Conservation (phyloP, 2,329 filamentous ascomycete species). For the Hymenotorrendiella dingleyae region DNA sequence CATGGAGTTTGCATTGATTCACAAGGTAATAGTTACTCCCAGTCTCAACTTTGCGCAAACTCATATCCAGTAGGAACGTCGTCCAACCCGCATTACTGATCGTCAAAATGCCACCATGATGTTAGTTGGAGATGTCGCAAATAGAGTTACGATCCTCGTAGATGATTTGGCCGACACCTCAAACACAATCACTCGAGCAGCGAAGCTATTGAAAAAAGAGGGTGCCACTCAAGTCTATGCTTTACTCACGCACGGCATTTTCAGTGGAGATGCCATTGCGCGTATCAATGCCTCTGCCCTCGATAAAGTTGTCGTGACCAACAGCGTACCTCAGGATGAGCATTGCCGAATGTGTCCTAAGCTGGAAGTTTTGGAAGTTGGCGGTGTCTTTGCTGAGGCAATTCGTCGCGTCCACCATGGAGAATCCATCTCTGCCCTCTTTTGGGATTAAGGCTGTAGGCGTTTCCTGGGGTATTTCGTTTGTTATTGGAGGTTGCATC, state of each 20-base stretch:
- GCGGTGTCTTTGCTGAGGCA: slow-evolving; percentile 87
- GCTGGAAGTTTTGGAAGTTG: slow-evolving; percentile 86
- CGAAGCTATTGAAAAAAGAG: slow-evolving; percentile 94
- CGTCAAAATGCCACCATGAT: slow-evolving; percentile 93
- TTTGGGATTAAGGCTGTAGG: slow-evolving; percentile 45
- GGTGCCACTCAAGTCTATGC: slow-evolving; percentile 89
- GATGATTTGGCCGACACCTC: slow-evolving; percentile 94
- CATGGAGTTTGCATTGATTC: slow-evolving; percentile 94
- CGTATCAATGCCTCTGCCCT: slow-evolving; percentile 89
- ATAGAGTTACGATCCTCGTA: slow-evolving; percentile 80
- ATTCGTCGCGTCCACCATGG: slow-evolving; percentile 95
- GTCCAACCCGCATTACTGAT: slow-evolving; percentile 80
- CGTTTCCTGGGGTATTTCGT: slow-evolving; percentile 9
- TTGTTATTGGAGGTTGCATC: slow-evolving; percentile 14
- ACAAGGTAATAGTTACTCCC: slow-evolving; percentile 64
- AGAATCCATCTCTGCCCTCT: slow-evolving; percentile 94
- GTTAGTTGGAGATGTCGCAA: slow-evolving; percentile 80
- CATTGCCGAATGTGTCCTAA: slow-evolving; percentile 75
- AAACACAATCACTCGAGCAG: slow-evolving; percentile 93
- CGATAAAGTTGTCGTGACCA: slow-evolving; percentile 92
- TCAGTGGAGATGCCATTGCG: slow-evolving; percentile 91
- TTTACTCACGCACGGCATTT: slow-evolving; percentile 87
- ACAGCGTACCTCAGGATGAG: slow-evolving; percentile 85
- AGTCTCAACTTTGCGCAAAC: slow-evolving; percentile 30
- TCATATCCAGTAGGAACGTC: slow-evolving; percentile 61